Evolutionary conservation across 2,329 filamentous ascomycete genomes (phyloP), one percentile per base, ranked within the genome.

Genomic region (Trichoderma harzianum): DNA sequence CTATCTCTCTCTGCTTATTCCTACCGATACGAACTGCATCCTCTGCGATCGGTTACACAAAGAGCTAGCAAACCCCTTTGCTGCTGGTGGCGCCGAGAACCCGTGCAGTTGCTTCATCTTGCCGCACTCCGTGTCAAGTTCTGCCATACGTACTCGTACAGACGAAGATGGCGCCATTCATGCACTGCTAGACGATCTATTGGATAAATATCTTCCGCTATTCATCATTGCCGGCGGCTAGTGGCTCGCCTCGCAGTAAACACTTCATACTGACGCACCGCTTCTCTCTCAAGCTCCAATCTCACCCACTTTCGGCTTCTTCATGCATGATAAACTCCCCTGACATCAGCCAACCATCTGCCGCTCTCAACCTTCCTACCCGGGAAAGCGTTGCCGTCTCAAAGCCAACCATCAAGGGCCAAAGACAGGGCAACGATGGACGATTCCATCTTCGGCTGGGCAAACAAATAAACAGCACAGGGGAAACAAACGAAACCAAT

Each of bases 181-280:
- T 16, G 51, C 39, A 18, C 64, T 39, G 26, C 26, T 21, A 11
- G 51, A 26, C 16, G 3, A 24, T 10, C 64, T 18, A 68, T 68
- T 58, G 53, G 65, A 28, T 28, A n/a, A 8, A 24, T 51, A 43
- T 26, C 65, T 34, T 60, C 34, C 65, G 55, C 34, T 12, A 26
- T 51, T 61, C n/a, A 14, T 57, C 26, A 34, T 51, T 21, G 55
- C 55, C 36, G 34, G 51, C 55, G 55, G 55, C 55, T 51, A 69
- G 67, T 39, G 57, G 21, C 39, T 69, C 28, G 55, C 21, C 26
- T 30, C 47, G 39, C 39, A 62, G 55, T 11, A 34, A 62, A 36
- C 7, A 51, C 67, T 69, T 62, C 39, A 62, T 62, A 51, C 67
- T 69, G 67, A 53, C 67, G 67, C 67, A 69, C 28, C 39, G 10